Percentiles rank a stretch among this genome's conserved stretches.
phyloP scores from a whole-genome alignment of 2,329 filamentous ascomycete genomes.

The Ascosphaera aggregata region DNA sequence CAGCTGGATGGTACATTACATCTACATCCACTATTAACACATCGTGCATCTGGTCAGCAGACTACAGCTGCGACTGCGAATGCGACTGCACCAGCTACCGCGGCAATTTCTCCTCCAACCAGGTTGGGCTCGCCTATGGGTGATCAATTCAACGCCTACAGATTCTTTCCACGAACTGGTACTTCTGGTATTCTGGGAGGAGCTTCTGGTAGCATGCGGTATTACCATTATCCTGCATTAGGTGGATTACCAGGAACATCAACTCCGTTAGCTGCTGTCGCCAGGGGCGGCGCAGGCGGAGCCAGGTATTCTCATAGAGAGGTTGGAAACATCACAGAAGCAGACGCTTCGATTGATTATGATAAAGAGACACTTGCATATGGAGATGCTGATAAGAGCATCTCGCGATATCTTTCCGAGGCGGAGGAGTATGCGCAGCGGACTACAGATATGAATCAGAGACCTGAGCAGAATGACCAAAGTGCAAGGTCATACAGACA shows the following conservation, averaged over 20 bases:
- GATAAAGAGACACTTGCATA: too few relatives aligned
- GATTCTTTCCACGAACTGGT: conserved; percentile 20
- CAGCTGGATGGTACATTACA: background rate
- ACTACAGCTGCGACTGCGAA: too few relatives aligned
- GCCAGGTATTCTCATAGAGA: too few relatives aligned
- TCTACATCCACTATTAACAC: background rate
- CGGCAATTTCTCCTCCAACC: conserved; percentile 11
- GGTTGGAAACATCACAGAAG: too few relatives aligned
- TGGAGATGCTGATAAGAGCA: too few relatives aligned
- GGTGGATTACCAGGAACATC: conserved; percentile 25
- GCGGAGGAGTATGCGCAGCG: conserved; percentile 3
- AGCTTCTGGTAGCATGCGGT: conserved; percentile 21
- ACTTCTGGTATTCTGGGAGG: conserved; percentile 25
- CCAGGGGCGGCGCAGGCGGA: conserved; percentile 19
- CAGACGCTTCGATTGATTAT: too few relatives aligned
- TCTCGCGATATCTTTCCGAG: too few relatives aligned
- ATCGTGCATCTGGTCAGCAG: background rate
- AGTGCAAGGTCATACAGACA: background rate
- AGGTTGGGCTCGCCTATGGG: conserved; percentile 15
- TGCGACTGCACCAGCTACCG: too few relatives aligned
- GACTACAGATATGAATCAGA: conserved; percentile 3
- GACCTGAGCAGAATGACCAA: conserved; percentile 2
- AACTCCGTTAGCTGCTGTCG: conserved; percentile 24
- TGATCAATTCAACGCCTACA: conserved; percentile 17
- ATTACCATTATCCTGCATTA: conserved; percentile 24